Conservation (phyloP, 2,329 filamentous ascomycete genomes). For the Aspergillus spinulosporus region DNA sequence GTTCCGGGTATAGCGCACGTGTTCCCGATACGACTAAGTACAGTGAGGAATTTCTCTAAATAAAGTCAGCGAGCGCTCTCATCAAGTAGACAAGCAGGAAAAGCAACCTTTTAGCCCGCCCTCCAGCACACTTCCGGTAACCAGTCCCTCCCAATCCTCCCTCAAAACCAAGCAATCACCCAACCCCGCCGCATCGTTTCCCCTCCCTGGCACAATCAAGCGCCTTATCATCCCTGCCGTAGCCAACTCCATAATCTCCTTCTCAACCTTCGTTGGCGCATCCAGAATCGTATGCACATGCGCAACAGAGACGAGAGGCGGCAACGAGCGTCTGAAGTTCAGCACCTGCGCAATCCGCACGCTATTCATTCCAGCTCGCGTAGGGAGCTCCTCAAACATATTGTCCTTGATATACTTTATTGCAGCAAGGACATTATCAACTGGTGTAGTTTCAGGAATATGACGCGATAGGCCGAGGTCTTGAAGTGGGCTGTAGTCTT, state of each 20-base stretch:
- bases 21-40: conserved; percentile 50
- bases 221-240: conserved; percentile 54
- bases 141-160: conserved; percentile 52
- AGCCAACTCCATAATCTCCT: conserved; percentile 58
- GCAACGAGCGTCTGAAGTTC: conserved; percentile 56
- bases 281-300: conserved; percentile 60
- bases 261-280: conserved; percentile 59
- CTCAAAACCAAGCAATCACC: conserved; percentile 60
- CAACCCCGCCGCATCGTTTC: conserved; percentile 55
- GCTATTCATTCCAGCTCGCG: conserved; percentile 61
- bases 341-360: conserved; percentile 60
- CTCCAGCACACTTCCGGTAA: conserved; percentile 34
- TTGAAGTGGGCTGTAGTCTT: conserved; percentile 45
- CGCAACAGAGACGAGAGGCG: conserved; percentile 60
- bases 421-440: conserved; percentile 54
- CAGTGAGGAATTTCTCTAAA: conserved; percentile 51
- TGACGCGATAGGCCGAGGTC: conserved; percentile 54
- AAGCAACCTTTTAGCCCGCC: conserved; percentile 40
- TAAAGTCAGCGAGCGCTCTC: not conserved
- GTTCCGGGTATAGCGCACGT: conserved; percentile 48
- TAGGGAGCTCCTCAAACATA: conserved; percentile 60
- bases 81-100: conserved; percentile 3
- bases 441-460: conserved; percentile 48
- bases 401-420: conserved; percentile 53
- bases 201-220: conserved; percentile 59